phyloP scores from a whole-genome alignment of 148 eudicot species.

The Silene uniflora region DNA sequence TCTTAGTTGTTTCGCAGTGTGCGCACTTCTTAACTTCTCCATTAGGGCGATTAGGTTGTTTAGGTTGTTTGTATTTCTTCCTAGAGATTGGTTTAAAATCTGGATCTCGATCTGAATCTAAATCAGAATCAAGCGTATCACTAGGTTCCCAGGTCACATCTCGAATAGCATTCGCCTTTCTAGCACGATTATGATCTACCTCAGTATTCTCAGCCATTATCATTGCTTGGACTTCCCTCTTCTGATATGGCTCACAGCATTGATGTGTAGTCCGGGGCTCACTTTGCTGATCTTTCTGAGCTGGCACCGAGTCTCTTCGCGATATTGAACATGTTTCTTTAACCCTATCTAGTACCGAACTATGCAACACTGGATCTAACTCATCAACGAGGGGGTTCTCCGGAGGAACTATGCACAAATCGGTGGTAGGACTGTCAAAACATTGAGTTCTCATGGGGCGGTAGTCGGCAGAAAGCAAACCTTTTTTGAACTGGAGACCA shows the following conservation, averaged over 20 bases:
- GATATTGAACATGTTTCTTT: background rate
- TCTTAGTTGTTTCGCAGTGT: slow-evolving; percentile 27
- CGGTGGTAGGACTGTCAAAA: background rate
- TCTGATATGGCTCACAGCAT: background rate
- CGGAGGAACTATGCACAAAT: background rate
- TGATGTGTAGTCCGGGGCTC: background rate
- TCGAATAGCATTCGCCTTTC: background rate
- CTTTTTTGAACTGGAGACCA: slow-evolving; percentile 24
- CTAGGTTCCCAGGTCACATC: background rate
- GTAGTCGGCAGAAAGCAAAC: slow-evolving; percentile 10
- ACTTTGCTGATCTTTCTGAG: background rate
- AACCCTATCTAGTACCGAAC: background rate
- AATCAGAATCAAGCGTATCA: background rate
- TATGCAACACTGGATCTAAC: background rate
- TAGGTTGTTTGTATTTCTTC: background rate
- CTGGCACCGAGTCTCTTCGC: background rate
- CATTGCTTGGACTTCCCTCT: slow-evolving; percentile 1
- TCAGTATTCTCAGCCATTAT: slow-evolving; percentile 1
- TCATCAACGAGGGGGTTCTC: background rate
- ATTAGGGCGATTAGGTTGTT: background rate
- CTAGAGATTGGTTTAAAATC: background rate
- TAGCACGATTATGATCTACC: slow-evolving; percentile 6
- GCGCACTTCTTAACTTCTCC: slow-evolving; percentile 17
- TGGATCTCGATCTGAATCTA: background rate
- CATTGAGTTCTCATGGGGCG: slow-evolving; percentile 16